These are phyloP conservation scores for Aspergillus viridinutans DNA, from an alignment of 2,329 filamentous ascomycete genomes.

Conservation along the genomic window DNA sequence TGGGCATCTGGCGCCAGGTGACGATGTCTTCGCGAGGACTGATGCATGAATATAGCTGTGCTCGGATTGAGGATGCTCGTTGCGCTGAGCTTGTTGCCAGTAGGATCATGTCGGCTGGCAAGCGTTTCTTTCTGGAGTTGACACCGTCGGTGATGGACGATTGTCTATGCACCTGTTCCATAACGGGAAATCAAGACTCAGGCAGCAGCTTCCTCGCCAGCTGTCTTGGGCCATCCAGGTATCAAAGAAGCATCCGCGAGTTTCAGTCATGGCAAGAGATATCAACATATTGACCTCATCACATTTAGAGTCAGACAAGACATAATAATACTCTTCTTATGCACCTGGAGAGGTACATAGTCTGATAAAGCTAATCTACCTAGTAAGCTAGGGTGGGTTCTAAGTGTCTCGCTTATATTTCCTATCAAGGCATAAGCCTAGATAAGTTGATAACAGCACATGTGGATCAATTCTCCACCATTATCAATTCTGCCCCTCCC, in stretches of 20 bases:
- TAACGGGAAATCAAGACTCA: not conserved
- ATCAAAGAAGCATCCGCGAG: not conserved
- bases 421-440: not conserved
- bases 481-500: not conserved
- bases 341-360: not conserved
- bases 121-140: not conserved
- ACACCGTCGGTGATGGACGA: not conserved
- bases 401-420: not conserved
- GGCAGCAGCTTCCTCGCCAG: not conserved
- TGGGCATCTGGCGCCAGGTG: not conserved
- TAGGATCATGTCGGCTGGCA: not conserved
- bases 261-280: not conserved
- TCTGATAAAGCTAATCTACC: not conserved
- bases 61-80: not conserved
- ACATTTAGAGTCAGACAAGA: not conserved
- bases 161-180: not conserved
- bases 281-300: not conserved
- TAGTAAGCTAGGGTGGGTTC: not conserved
- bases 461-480: not conserved
- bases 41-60: not conserved
- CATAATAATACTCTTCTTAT: not conserved
- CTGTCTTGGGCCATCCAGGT: not conserved
- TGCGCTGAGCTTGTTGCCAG: not conserved
- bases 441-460: not conserved
- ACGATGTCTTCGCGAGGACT: not conserved